These are phyloP conservation scores for Vitellaria paradoxa DNA, from an alignment of 179 eudicot species.

Conservation along the genomic window DNA sequence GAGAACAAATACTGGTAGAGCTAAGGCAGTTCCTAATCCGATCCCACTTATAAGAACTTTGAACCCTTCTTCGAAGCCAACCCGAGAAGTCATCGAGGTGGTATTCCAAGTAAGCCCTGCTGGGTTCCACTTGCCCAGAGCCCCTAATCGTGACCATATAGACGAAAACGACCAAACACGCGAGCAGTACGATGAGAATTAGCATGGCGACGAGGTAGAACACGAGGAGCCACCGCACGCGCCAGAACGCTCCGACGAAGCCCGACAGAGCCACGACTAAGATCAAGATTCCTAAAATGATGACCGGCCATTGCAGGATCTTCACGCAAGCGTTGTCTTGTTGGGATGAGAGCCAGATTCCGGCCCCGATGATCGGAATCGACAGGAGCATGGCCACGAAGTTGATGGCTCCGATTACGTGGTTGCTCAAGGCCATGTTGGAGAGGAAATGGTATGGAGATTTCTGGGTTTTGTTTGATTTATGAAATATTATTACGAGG, in stretches of 20 bases:
- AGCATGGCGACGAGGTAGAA: constrained; percentile 75
- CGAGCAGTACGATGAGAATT: constrained; percentile 54
- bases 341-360: constrained; percentile 73
- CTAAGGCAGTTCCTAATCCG: constrained; percentile 63
- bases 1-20: constrained; percentile 60
- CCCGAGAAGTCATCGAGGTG: constrained; percentile 67
- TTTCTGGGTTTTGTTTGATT: neutral
- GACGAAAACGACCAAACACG: constrained; percentile 53
- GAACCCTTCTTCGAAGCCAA: constrained; percentile 60
- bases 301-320: constrained; percentile 81
- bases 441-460: neutral
- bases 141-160: constrained; percentile 73
- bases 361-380: constrained; percentile 75
- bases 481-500: too few relatives aligned
- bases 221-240: constrained; percentile 55
- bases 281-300: constrained; percentile 62
- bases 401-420: constrained; percentile 78
- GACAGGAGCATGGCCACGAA: constrained; percentile 72
- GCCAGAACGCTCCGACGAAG: constrained; percentile 80
- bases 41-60: constrained; percentile 75
- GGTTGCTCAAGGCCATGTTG: constrained; percentile 78
- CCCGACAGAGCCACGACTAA: constrained; percentile 64
- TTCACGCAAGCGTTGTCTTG: constrained; percentile 70
- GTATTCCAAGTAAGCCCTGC: constrained; percentile 72
- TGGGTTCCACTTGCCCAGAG: constrained; percentile 73